Conservation (phyloP, 2,329 filamentous ascomycete genomes). For the Madurella fahalii region DNA sequence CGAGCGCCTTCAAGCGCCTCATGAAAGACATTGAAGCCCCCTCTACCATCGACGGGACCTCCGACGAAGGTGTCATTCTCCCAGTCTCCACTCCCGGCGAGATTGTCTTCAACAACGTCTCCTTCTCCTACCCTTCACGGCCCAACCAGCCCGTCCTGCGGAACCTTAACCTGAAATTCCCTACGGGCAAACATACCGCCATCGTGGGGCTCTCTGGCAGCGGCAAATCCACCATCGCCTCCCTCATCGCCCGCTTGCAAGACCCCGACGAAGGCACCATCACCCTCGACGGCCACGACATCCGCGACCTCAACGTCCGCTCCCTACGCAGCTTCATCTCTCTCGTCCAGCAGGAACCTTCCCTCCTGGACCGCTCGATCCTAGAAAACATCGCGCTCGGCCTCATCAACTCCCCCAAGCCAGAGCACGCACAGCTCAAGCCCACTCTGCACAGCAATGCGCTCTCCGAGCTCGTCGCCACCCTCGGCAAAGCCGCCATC, state of each 20-base stretch:
- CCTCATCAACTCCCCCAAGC: neutral
- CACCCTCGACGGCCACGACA: slow-evolving; percentile 44
- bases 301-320: slow-evolving; percentile 45
- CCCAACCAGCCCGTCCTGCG: slow-evolving; percentile 41
- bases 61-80: slow-evolving; percentile 38
- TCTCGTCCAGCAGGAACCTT: slow-evolving; percentile 45
- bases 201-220: slow-evolving; percentile 57
- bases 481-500: neutral
- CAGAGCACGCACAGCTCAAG: neutral
- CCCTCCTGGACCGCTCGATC: slow-evolving; percentile 43
- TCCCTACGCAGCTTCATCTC: slow-evolving; percentile 40
- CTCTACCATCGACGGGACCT: slow-evolving; percentile 42
- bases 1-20: slow-evolving; percentile 55
- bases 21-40: slow-evolving; percentile 53
- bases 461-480: neutral
- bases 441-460: neutral
- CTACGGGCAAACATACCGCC: slow-evolving; percentile 44
- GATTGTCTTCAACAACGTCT: slow-evolving; percentile 42
- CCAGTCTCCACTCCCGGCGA: slow-evolving; percentile 44
- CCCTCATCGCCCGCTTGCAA: slow-evolving; percentile 50
- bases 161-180: slow-evolving; percentile 35
- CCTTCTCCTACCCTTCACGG: slow-evolving; percentile 43
- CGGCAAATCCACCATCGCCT: slow-evolving; percentile 51
- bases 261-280: slow-evolving; percentile 49
- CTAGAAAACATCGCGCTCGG: slow-evolving; percentile 8